phyloP scores from a whole-genome alignment of 495 filamentous ascomycete genomes.

The Neurospora sp. region DNA sequence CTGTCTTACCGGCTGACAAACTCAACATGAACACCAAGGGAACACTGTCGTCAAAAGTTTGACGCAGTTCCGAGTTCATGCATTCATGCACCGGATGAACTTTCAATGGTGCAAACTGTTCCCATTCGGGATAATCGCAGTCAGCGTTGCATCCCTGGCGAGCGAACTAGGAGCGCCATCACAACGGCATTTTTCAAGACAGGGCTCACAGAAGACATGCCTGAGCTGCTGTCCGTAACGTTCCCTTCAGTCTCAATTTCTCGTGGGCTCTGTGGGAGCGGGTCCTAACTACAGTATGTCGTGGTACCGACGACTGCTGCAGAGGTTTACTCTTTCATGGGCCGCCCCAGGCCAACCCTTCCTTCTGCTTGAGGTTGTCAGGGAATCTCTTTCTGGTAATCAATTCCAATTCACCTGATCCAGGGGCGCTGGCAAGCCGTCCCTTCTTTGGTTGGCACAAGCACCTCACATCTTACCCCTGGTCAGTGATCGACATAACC shows the following conservation, averaged over 20 bases:
- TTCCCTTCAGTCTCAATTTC: not conserved
- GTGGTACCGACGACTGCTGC: not conserved
- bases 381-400: not conserved
- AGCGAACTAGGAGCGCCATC: not conserved
- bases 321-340: not conserved
- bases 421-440: not conserved
- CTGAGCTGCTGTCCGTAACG: not conserved
- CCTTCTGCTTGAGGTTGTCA: not conserved
- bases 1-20: not conserved
- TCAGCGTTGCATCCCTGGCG: slow-evolving; percentile 1
- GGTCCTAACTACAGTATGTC: not conserved
- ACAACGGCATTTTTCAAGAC: slow-evolving; percentile 5
- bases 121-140: not conserved
- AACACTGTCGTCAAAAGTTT: not conserved
- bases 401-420: not conserved
- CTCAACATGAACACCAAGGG: not conserved
- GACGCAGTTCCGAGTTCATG: not conserved
- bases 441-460: not conserved
- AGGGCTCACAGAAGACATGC: slow-evolving; percentile 1
- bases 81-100: not conserved
- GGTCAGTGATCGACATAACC: not conserved
- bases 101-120: not conserved
- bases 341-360: not conserved
- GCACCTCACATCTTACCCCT: not conserved
- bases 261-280: slow-evolving; percentile 1